Percentiles rank a stretch among this genome's conserved stretches.
These are phyloP conservation scores for Amanita exitialis DNA, from an alignment of 768 basidiomycete genomes.

Conservation along the genomic window DNA sequence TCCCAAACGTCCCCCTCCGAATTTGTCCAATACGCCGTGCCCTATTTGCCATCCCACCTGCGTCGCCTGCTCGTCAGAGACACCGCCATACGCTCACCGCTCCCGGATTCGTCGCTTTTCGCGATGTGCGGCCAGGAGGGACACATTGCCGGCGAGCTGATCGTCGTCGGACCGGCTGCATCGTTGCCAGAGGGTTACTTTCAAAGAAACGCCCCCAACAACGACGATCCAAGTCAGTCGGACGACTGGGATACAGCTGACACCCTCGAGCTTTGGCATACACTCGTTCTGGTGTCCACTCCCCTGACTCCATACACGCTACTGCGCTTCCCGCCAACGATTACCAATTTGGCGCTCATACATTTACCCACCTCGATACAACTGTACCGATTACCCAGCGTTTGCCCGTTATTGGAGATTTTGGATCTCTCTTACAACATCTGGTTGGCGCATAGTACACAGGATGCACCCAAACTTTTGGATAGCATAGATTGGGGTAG, in stretches of 20 bases:
- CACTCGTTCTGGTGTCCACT: constrained; percentile 41
- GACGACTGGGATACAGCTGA: constrained; percentile 36
- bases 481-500: constrained; percentile 49
- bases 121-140: constrained; percentile 38
- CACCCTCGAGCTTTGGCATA: constrained; percentile 25
- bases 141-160: constrained; percentile 52
- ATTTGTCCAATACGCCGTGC: constrained; percentile 33
- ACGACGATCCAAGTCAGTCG: constrained; percentile 4
- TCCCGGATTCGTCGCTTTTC: constrained; percentile 38
- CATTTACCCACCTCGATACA: constrained; percentile 36
- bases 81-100: constrained; percentile 45
- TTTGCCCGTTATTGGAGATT: constrained; percentile 52
- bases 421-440: constrained; percentile 63
- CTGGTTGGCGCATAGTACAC: constrained; percentile 24
- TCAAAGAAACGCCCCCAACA: constrained; percentile 10
- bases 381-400: constrained; percentile 44
- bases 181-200: constrained; percentile 35
- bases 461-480: constrained; percentile 25
- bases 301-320: constrained; percentile 33
- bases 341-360: constrained; percentile 54
- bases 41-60: constrained; percentile 48
- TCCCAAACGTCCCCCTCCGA: constrained; percentile 27
- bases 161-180: constrained; percentile 50
- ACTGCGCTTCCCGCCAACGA: constrained; percentile 48
- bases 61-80: constrained; percentile 49